These are phyloP conservation scores for Claviceps cyperi DNA, from an alignment of 2,329 filamentous ascomycete species.

Conservation along the genomic window DNA sequence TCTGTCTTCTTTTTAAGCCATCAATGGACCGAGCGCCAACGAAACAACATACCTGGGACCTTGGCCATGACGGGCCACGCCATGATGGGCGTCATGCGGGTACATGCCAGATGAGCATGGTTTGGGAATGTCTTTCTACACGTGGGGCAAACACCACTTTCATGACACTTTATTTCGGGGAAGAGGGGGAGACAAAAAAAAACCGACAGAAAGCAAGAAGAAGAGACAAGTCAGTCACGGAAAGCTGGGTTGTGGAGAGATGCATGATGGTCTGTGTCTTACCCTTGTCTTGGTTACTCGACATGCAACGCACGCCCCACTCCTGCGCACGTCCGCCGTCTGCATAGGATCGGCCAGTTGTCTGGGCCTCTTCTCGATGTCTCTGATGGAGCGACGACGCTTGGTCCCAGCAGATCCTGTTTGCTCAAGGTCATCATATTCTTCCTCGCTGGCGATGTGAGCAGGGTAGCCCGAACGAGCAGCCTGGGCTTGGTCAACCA, in stretches of 20 bases:
- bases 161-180: slow-evolving; percentile 18
- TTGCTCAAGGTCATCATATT: slow-evolving; percentile 11
- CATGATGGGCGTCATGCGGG: slow-evolving; percentile 22
- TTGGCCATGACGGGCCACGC: slow-evolving; percentile 24
- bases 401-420: slow-evolving; percentile 18
- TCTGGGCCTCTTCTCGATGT: slow-evolving; percentile 21
- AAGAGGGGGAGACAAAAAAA: neutral
- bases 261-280: slow-evolving; percentile 15
- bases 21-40: slow-evolving; percentile 3
- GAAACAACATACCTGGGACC: slow-evolving; percentile 18
- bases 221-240: slow-evolving; percentile 12
- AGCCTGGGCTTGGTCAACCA: slow-evolving; percentile 16
- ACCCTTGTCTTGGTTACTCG: slow-evolving; percentile 33
- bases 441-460: slow-evolving; percentile 18
- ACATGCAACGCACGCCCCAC: slow-evolving; percentile 33
- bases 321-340: slow-evolving; percentile 34
- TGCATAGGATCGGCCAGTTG: slow-evolving; percentile 26
- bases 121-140: slow-evolving; percentile 27
- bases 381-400: slow-evolving; percentile 20
- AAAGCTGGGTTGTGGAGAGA: slow-evolving; percentile 6
- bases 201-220: neutral
- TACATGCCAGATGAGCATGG: slow-evolving; percentile 26
- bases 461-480: slow-evolving; percentile 17
- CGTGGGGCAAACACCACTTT: slow-evolving; percentile 27
- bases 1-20: neutral